A percentile compares a stretch with the other conserved stretches of the same genome.
These are phyloP conservation scores for Microsporum canis DNA, from an alignment of 2,329 filamentous ascomycete species.

Conservation along the genomic window DNA sequence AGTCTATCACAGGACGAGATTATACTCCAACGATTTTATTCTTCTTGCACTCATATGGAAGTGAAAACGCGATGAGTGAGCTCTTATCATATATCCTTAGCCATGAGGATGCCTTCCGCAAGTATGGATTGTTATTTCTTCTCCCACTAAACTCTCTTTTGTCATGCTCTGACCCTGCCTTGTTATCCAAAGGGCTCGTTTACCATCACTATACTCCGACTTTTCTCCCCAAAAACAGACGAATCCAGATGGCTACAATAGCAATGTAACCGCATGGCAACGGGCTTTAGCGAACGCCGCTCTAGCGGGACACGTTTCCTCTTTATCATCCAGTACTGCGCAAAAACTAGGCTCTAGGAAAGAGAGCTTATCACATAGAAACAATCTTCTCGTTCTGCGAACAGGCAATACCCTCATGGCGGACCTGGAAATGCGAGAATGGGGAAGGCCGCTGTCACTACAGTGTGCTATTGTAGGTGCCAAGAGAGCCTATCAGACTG, in stretches of 20 bases:
- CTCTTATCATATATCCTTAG: constrained; percentile 55
- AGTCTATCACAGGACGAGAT: background rate
- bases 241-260: constrained; percentile 75
- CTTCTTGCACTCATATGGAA: background rate
- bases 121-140: constrained; percentile 6
- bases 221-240: constrained; percentile 61
- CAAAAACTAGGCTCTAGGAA: background rate
- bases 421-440: constrained; percentile 63
- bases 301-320: constrained; percentile 48
- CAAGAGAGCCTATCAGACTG: background rate
- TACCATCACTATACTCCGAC: constrained; percentile 81
- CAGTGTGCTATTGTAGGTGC: constrained; percentile 56
- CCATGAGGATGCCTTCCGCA: constrained; percentile 49
- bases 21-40: background rate
- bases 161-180: background rate
- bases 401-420: constrained; percentile 54
- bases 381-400: constrained; percentile 41
- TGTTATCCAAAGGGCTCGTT: constrained; percentile 35
- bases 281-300: constrained; percentile 60
- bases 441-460: constrained; percentile 69
- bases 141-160: background rate
- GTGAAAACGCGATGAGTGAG: constrained; percentile 36
- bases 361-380: constrained; percentile 19
- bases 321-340: constrained; percentile 20
- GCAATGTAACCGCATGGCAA: constrained; percentile 71